phyloP scores from a whole-genome alignment of 1,139 yeast genomes.

The Candida glucosophila region DNA sequence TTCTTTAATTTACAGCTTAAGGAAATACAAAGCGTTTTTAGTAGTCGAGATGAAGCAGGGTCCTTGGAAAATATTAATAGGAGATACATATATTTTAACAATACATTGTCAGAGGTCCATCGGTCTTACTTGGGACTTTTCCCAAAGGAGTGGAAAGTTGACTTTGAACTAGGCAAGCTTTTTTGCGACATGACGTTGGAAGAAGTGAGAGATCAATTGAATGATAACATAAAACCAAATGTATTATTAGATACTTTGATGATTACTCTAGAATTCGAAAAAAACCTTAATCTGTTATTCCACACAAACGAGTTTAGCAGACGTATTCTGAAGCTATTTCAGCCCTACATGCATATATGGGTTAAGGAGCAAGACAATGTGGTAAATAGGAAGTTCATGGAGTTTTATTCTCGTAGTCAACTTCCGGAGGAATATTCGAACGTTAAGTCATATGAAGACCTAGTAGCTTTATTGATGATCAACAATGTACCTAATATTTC shows the following conservation, averaged over 20 bases:
- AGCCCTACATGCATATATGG: constrained; percentile 81
- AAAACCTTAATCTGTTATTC: constrained; percentile 54
- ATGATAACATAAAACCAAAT: constrained; percentile 39
- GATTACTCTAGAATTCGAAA: constrained; percentile 61
- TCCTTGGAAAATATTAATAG: constrained; percentile 79
- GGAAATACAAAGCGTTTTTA: constrained; percentile 71
- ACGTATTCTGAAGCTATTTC: constrained; percentile 66
- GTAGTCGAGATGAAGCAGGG: constrained; percentile 83
- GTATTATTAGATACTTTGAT: constrained; percentile 40
- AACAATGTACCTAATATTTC: constrained; percentile 52
- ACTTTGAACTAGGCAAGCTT: constrained; percentile 45
- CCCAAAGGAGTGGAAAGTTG: constrained; percentile 67
- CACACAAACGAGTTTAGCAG: constrained; percentile 33
- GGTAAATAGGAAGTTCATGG: constrained; percentile 53
- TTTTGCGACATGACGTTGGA: constrained; percentile 66
- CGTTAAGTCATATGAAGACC: constrained; percentile 15
- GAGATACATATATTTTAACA: constrained; percentile 73
- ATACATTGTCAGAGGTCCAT: constrained; percentile 55
- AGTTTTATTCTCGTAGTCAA: constrained; percentile 44
- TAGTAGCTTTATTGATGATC: constrained; percentile 26
- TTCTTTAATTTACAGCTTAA: constrained; percentile 61
- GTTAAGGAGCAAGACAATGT: constrained; percentile 72
- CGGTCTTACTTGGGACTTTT: constrained; percentile 46
- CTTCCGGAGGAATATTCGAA: constrained; percentile 30
- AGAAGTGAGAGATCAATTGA: constrained; percentile 39